Evolutionary conservation across 2,329 filamentous ascomycete genomes (phyloP).

Genomic region (Hymenoscyphus salicellus): DNA sequence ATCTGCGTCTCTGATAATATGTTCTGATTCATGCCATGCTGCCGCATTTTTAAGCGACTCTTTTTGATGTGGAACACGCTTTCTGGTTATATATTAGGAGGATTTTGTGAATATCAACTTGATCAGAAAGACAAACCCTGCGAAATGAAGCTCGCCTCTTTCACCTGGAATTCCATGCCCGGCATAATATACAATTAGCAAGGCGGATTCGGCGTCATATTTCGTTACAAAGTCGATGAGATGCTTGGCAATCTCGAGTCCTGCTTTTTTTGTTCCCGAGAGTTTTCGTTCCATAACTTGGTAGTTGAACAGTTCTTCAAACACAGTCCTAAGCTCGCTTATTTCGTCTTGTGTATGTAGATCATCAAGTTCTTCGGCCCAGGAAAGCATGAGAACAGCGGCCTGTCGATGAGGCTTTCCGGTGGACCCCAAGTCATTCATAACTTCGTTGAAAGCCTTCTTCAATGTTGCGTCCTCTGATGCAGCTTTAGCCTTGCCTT

Average conservation of each 20-base stretch:
- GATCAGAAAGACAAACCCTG: constrained; percentile 6
- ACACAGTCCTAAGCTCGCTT: constrained; percentile 7
- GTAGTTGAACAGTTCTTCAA: constrained; percentile 16
- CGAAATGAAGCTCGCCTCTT: constrained; percentile 6
- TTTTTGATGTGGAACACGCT: constrained; percentile 3
- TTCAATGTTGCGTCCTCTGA: not conserved
- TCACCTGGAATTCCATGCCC: constrained; percentile 29
- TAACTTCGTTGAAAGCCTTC: not conserved
- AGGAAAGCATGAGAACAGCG: constrained; percentile 15
- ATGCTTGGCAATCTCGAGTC: constrained; percentile 21
- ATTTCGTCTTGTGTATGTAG: constrained; percentile 11
- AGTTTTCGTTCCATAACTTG: constrained; percentile 14
- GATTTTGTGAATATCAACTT: not conserved
- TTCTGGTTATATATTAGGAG: constrained; percentile 3
- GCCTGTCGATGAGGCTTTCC: constrained; percentile 7
- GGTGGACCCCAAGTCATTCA: constrained; percentile 9
- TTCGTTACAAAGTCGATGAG: constrained; percentile 25
- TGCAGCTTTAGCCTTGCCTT: not conserved
- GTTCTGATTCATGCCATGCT: constrained; percentile 8
- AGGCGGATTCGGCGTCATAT: constrained; percentile 22
- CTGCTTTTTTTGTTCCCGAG: constrained; percentile 5
- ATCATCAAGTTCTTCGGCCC: constrained; percentile 12
- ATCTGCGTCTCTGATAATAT: constrained; percentile 7
- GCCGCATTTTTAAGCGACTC: constrained; percentile 2
- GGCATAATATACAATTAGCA: constrained; percentile 35